Percentiles rank a stretch among this genome's conserved stretches.
Conservation (phyloP, 2,329 filamentous ascomycete species). For the Colletotrichum sp. region DNA sequence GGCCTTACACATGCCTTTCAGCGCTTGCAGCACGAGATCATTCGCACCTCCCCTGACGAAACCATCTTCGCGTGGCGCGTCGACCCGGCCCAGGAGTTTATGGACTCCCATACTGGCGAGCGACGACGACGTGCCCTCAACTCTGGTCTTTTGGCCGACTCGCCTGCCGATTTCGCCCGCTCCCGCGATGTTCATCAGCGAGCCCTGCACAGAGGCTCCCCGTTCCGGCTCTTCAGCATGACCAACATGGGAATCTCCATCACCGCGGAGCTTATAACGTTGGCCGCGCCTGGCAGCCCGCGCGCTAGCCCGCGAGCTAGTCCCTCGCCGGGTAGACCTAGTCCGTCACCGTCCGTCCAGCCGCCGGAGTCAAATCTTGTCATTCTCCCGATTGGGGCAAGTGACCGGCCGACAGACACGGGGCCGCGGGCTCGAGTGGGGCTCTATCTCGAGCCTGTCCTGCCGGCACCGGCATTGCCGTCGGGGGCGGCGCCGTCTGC, state of each 20-base stretch:
- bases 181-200: slow-evolving; percentile 13
- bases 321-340: background rate
- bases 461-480: background rate
- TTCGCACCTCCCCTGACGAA: slow-evolving; percentile 10
- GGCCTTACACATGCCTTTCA: slow-evolving; percentile 26
- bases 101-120: slow-evolving; percentile 3
- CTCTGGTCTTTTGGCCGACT: slow-evolving; percentile 9
- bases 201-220: background rate
- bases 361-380: background rate
- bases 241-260: slow-evolving; percentile 18
- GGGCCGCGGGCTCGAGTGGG: background rate
- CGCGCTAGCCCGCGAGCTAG: background rate
- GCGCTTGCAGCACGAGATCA: slow-evolving; percentile 23
- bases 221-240: slow-evolving; percentile 16
- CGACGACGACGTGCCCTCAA: background rate
- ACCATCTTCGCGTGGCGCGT: slow-evolving; percentile 18
- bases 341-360: background rate
- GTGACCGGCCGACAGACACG: background rate
- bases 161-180: slow-evolving; percentile 5
- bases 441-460: slow-evolving; percentile 7
- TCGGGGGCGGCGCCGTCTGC: background rate
- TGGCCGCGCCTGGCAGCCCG: background rate
- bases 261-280: background rate
- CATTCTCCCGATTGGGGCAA: slow-evolving; percentile 11
- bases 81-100: background rate